Evolutionary conservation across 495 filamentous ascomycete genomes (phyloP).

Genomic region (Penicillium canariense): DNA sequence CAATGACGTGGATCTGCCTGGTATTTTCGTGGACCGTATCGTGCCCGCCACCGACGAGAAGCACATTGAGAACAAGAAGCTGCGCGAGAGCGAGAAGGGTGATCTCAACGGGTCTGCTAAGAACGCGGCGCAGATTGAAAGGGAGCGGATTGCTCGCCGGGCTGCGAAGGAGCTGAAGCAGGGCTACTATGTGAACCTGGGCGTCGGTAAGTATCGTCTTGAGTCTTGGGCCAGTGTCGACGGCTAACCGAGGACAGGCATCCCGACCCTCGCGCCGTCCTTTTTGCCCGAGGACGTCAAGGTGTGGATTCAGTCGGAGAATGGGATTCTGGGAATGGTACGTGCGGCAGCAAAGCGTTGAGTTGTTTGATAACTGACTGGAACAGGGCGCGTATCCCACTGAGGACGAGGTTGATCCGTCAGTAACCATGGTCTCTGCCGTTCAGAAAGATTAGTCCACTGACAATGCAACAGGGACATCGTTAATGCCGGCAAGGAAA

Average conservation of each 20-base stretch:
- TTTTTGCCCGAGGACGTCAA: conserved; percentile 75
- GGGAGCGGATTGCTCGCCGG: conserved; percentile 76
- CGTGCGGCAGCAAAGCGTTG: neutral
- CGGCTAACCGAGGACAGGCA: conserved; percentile 32
- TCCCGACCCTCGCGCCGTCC: conserved; percentile 83
- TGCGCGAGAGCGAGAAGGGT: conserved; percentile 54
- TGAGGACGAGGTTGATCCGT: conserved; percentile 73
- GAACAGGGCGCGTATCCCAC: conserved; percentile 74
- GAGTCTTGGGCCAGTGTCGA: neutral
- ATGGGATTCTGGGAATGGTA: conserved; percentile 80
- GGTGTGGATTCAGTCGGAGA: conserved; percentile 88
- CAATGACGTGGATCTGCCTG: conserved; percentile 77
- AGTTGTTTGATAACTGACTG: conserved; percentile 5
- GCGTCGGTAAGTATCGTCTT: conserved; percentile 69
- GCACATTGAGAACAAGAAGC: conserved; percentile 79
- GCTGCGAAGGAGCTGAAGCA: conserved; percentile 93
- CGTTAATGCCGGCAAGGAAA: conserved; percentile 94
- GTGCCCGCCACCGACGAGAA: conserved; percentile 74
- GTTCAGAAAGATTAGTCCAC: neutral
- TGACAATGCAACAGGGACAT: conserved; percentile 54
- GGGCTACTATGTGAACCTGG: conserved; percentile 90
- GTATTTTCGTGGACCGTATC: conserved; percentile 85
- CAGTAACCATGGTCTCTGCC: conserved; percentile 12
- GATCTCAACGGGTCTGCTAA: conserved; percentile 51
- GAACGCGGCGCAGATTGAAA: conserved; percentile 62